A percentile compares a stretch with the other conserved stretches of the same genome.
These are phyloP conservation scores for Neurospora sp. DNA, from an alignment of 495 filamentous ascomycete species.

Conservation along the genomic window DNA sequence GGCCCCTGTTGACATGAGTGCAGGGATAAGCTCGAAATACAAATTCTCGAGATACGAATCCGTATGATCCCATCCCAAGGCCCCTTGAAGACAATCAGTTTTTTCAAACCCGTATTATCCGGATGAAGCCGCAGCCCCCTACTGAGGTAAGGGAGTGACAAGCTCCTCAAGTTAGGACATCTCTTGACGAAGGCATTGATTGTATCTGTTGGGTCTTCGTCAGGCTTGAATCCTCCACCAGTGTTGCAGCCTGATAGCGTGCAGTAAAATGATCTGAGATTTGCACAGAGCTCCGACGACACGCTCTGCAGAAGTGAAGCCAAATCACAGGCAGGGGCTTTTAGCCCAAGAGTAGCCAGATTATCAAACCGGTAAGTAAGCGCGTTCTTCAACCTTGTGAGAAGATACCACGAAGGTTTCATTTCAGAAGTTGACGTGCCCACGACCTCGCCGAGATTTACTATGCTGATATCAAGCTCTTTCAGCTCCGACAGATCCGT, in stretches of 20 bases:
- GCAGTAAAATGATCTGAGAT: neutral
- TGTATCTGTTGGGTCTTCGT: neutral
- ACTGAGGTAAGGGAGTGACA: neutral
- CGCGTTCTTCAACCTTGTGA: neutral
- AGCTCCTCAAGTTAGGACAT: neutral
- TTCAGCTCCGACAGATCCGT: neutral
- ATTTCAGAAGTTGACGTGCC: neutral
- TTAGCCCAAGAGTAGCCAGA: neutral
- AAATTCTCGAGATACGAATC: neutral
- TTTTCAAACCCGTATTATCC: neutral
- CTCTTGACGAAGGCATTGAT: neutral
- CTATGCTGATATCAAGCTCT: neutral
- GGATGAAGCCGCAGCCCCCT: neutral
- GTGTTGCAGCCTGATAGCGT: neutral
- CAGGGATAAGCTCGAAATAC: neutral
- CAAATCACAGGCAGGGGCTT: neutral
- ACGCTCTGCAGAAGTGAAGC: neutral
- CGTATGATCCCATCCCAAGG: accelerated
- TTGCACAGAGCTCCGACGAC: neutral
- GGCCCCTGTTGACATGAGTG: neutral
- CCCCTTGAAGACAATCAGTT: neutral
- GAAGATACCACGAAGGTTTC: neutral
- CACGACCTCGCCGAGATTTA: neutral
- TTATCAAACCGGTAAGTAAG: neutral
- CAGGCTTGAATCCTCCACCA: neutral